phyloP scores from a whole-genome alignment of 1,284 basidiomycete genomes.

The Melanopsichium pennsylvanicum region DNA sequence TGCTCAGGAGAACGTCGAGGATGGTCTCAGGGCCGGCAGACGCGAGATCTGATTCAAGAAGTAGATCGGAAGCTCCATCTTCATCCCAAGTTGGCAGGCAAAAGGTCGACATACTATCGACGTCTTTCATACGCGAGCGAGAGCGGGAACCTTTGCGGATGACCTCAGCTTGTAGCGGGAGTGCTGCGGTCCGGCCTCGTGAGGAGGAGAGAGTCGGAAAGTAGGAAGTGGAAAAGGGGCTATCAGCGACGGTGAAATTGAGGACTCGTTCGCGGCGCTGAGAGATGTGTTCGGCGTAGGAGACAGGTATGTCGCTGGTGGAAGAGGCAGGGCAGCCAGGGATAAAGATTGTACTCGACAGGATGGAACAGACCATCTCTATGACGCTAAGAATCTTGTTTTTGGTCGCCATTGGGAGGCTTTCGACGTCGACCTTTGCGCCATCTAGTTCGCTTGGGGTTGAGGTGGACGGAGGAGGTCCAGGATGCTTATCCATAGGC shows the following conservation, averaged over 20 bases:
- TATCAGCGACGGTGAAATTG: constrained; percentile 20
- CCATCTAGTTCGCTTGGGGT: no score
- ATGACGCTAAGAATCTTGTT: constrained; percentile 47
- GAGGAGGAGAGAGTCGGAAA: no score
- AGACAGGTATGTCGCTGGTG: neutral
- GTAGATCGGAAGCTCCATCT: constrained; percentile 14
- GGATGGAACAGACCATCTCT: constrained; percentile 54
- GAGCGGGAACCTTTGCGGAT: constrained; percentile 45
- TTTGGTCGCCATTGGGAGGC: constrained; percentile 35
- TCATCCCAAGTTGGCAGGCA: constrained; percentile 39
- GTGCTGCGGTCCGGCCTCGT: constrained; percentile 12
- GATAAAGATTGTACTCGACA: constrained; percentile 47
- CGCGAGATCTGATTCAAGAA: constrained; percentile 2
- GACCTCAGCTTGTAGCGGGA: constrained; percentile 31
- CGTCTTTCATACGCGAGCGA: constrained; percentile 30
- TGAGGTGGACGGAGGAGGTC: no score
- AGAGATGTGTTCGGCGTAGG: constrained; percentile 31
- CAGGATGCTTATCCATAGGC: no score
- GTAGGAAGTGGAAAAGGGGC: no score
- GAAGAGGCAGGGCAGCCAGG: constrained; percentile 19
- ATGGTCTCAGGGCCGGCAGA: constrained; percentile 9
- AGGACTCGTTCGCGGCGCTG: constrained; percentile 35
- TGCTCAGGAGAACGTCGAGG: constrained; percentile 43
- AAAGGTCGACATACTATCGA: constrained; percentile 6
- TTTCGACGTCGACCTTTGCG: constrained; percentile 16